These are phyloP conservation scores for Hericium erinaceus DNA, from an alignment of 768 basidiomycete species.

Conservation along the genomic window DNA sequence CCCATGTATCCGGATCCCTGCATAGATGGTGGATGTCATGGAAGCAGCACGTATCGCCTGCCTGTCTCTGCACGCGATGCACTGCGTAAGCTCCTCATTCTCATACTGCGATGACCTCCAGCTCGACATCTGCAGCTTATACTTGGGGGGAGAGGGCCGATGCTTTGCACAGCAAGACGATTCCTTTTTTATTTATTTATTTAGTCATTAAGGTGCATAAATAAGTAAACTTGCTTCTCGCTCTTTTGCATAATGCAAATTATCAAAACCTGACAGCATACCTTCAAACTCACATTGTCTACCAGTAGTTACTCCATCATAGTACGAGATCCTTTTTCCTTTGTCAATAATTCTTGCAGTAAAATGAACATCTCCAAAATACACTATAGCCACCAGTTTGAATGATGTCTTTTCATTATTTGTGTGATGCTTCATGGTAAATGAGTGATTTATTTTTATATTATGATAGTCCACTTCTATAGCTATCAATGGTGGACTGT, in stretches of 20 bases:
- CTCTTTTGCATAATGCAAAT: neutral
- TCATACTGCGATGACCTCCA: constrained; percentile 81
- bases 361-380: constrained; percentile 17
- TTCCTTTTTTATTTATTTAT: neutral
- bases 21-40: constrained; percentile 74
- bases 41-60: constrained; percentile 80
- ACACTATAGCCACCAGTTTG: constrained; percentile 15
- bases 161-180: neutral
- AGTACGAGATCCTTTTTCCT: constrained; percentile 15
- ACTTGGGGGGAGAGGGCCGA: neutral
- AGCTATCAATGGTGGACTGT: neutral
- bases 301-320: constrained; percentile 15
- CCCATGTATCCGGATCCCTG: constrained; percentile 37
- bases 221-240: neutral
- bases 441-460: neutral
- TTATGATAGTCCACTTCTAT: neutral
- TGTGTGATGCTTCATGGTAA: neutral
- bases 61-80: constrained; percentile 82
- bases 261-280: neutral
- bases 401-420: neutral
- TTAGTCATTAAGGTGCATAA: neutral
- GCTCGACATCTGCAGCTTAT: constrained; percentile 67
- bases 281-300: neutral
- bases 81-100: constrained; percentile 63
- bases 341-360: constrained; percentile 12